Conservation (phyloP, 169 alveolate species). For the Cryptosporidium sp. region DNA sequence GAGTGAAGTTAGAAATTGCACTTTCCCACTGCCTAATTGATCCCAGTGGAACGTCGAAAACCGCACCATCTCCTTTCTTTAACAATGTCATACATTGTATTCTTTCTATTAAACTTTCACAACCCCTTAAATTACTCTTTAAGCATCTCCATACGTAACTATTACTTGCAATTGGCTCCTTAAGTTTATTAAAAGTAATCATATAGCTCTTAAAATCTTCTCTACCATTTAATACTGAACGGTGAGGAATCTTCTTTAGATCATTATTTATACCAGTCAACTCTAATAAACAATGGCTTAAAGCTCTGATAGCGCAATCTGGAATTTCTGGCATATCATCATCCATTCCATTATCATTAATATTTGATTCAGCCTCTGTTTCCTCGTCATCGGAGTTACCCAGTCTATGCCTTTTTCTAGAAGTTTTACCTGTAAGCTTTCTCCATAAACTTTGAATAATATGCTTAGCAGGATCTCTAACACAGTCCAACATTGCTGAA, state of each 20-base stretch:
- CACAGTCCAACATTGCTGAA: constrained; percentile 26
- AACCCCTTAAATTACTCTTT: constrained; percentile 50
- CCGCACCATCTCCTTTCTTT: constrained; percentile 70
- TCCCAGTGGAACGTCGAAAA: constrained; percentile 66
- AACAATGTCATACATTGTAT: constrained; percentile 70
- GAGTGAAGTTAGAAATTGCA: constrained; percentile 43
- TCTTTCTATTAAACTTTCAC: constrained; percentile 53
- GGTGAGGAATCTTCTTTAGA: constrained; percentile 35
- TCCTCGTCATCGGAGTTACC: constrained; percentile 10
- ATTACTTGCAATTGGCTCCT: constrained; percentile 50
- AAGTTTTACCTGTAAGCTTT: constrained; percentile 11
- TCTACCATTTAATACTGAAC: constrained; percentile 77
- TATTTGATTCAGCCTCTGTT: constrained; percentile 42
- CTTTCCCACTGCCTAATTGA: constrained; percentile 54
- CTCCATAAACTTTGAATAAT: constrained; percentile 43
- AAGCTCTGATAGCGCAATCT: constrained; percentile 37
- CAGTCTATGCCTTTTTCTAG: constrained; percentile 32
- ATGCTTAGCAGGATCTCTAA: constrained; percentile 41
- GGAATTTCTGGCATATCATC: constrained; percentile 53
- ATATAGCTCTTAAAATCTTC: constrained; percentile 76
- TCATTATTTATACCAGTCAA: constrained; percentile 58
- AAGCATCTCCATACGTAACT: constrained; percentile 67
- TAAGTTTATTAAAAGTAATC: constrained; percentile 47
- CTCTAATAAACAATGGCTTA: constrained; percentile 52
- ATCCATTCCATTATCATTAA: background rate